These are phyloP conservation scores for Trichoderma afroharzianum DNA, from an alignment of 2,329 filamentous ascomycete species.

Conservation along the genomic window DNA sequence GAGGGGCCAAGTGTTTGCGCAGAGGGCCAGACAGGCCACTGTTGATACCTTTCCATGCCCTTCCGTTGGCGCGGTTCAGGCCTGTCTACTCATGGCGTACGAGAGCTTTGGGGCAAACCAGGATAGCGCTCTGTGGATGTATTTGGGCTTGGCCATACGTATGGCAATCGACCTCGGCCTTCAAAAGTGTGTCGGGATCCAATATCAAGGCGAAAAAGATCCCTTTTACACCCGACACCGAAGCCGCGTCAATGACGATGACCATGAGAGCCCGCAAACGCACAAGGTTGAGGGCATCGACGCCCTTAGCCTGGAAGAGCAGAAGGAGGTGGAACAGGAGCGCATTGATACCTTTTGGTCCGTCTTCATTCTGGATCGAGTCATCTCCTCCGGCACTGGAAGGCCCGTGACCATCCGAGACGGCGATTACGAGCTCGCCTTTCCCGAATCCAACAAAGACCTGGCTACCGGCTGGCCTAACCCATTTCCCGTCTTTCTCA, in stretches of 20 bases:
- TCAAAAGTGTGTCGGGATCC: slow-evolving; percentile 74
- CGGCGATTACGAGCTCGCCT: slow-evolving; percentile 77
- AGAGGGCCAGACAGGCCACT: slow-evolving; percentile 76
- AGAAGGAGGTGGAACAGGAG: slow-evolving; percentile 70
- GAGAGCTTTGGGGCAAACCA: slow-evolving; percentile 86
- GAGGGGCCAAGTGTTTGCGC: slow-evolving; percentile 73
- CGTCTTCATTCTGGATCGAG: slow-evolving; percentile 80
- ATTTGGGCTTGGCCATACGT: slow-evolving; percentile 79
- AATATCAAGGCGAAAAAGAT: slow-evolving; percentile 53
- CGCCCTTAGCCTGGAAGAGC: slow-evolving; percentile 46
- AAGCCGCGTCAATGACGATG: slow-evolving; percentile 34
- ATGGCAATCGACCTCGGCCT: slow-evolving; percentile 78
- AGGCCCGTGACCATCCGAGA: slow-evolving; percentile 79
- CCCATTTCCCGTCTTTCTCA: slow-evolving; percentile 74
- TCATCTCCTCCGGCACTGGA: slow-evolving; percentile 84
- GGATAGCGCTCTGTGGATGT: slow-evolving; percentile 92
- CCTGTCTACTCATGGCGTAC: slow-evolving; percentile 78
- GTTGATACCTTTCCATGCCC: slow-evolving; percentile 81
- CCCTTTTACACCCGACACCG: slow-evolving; percentile 46
- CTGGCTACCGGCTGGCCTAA: slow-evolving; percentile 66
- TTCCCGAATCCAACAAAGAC: slow-evolving; percentile 51
- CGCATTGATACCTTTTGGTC: slow-evolving; percentile 87
- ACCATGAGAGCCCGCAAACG: slow-evolving; percentile 38
- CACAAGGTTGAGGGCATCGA: slow-evolving; percentile 39
- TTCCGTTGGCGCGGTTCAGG: slow-evolving; percentile 78